Percentiles rank a stretch among this genome's conserved stretches.
Conservation (phyloP, 371 early-diverging fungal genomes). For the Mortierella sp. region DNA sequence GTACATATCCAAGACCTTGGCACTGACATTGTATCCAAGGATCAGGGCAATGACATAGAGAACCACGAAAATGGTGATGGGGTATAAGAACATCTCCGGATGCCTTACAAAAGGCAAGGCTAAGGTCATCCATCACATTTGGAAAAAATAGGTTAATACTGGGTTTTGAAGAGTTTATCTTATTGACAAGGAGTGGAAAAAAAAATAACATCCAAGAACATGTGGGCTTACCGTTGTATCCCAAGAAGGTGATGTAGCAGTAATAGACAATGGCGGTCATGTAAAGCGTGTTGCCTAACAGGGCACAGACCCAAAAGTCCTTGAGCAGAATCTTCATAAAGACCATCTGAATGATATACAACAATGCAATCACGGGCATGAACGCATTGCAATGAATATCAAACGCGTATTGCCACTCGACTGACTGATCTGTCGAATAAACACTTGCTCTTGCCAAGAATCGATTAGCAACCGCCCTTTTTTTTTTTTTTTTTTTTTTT, state of each 20-base stretch:
- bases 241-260: conserved; percentile 86
- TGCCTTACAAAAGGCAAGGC: conserved; percentile 92
- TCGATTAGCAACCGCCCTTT: conserved; percentile 79
- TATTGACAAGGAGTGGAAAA: neutral
- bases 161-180: neutral
- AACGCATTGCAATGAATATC: conserved; percentile 96
- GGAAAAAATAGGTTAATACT: conserved; percentile 3
- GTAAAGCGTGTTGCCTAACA: conserved; percentile 89
- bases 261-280: conserved; percentile 80
- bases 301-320: conserved; percentile 77
- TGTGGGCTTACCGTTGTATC: conserved; percentile 77
- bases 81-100: conserved; percentile 88
- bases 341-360: conserved; percentile 91
- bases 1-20: conserved; percentile 73
- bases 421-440: conserved; percentile 85
- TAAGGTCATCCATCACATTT: conserved; percentile 28
- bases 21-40: conserved; percentile 83
- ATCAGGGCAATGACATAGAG: conserved; percentile 78
- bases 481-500: too few relatives aligned
- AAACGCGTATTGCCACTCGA: conserved; percentile 94
- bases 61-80: conserved; percentile 74
- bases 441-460: conserved; percentile 80
- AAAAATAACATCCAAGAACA: neutral
- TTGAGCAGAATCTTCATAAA: conserved; percentile 81
- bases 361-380: conserved; percentile 82